Percentiles rank a stretch among this genome's conserved stretches.
phyloP scores from a whole-genome alignment of 148 eudicot species.

The Oxyria digyna region DNA sequence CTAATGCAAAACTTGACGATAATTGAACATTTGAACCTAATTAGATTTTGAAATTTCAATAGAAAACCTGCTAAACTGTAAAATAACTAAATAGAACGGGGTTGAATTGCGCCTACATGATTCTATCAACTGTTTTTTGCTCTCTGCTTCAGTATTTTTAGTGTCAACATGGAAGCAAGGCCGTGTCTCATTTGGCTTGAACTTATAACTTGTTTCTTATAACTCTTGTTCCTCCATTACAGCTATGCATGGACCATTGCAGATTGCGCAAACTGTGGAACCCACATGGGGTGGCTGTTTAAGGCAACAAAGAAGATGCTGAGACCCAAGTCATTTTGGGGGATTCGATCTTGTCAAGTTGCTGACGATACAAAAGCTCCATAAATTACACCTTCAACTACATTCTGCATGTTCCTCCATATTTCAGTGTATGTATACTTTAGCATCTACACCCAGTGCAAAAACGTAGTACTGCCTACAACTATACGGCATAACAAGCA shows the following conservation, averaged over 20 bases:
- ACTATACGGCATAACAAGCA: neutral
- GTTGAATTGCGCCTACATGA: neutral
- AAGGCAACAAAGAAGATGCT: constrained; percentile 61
- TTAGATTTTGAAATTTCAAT: neutral
- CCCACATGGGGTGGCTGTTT: constrained; percentile 87
- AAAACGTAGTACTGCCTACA: neutral
- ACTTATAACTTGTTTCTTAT: neutral
- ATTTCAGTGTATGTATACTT: neutral
- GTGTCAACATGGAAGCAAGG: neutral
- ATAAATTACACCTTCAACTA: neutral
- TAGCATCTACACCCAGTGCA: neutral
- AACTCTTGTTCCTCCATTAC: constrained; percentile 8
- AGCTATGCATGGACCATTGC: constrained; percentile 96
- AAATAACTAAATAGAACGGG: neutral
- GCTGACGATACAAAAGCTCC: constrained; percentile 35
- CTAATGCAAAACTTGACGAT: neutral
- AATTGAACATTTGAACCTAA: neutral
- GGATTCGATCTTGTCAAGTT: constrained; percentile 66
- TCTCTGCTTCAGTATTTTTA: neutral
- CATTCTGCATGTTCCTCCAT: neutral
- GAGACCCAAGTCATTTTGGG: constrained; percentile 79
- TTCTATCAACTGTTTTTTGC: neutral
- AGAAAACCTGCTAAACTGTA: neutral
- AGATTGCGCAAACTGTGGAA: constrained; percentile 59
- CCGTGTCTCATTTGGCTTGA: neutral